Evolutionary conservation across 768 basidiomycete genomes (phyloP).

Genomic region (Kwoniella sp.): DNA sequence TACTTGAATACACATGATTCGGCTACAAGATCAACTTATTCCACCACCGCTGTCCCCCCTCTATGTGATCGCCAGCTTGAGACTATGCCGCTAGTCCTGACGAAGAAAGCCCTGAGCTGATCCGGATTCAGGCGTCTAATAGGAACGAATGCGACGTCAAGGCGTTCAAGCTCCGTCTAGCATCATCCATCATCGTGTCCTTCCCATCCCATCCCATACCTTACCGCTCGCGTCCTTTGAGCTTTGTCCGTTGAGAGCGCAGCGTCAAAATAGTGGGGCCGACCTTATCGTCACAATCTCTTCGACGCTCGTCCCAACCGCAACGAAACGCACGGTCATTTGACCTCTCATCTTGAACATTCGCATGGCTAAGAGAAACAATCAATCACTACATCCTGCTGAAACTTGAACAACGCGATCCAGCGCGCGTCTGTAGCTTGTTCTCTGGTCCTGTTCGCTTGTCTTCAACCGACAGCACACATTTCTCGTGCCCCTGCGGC

Average conservation of each 20-base stretch:
- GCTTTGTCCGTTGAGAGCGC: neutral
- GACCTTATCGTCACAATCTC: too few relatives aligned
- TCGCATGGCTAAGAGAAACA: too few relatives aligned
- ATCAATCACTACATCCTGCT: too few relatives aligned
- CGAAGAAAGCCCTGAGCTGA: slow-evolving; percentile 1
- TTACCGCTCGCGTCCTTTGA: neutral
- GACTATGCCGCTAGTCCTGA: too few relatives aligned
- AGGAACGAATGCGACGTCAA: neutral
- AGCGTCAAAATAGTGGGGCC: too few relatives aligned
- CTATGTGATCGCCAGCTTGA: too few relatives aligned
- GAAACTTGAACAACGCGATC: too few relatives aligned
- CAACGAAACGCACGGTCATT: too few relatives aligned
- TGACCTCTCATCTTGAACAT: too few relatives aligned
- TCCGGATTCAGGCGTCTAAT: neutral
- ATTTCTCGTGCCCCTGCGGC: neutral
- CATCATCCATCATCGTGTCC: neutral
- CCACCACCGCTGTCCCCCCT: too few relatives aligned
- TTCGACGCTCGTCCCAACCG: too few relatives aligned
- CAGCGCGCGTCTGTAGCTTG: neutral
- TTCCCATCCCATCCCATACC: too few relatives aligned
- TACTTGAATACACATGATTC: neutral
- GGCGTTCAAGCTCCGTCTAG: neutral
- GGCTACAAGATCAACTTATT: neutral
- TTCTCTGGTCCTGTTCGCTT: neutral
- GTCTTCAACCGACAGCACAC: slow-evolving; percentile 1